A percentile compares a stretch with the other conserved stretches of the same genome.
Evolutionary conservation across 805 yeast genomes (phyloP).

Genomic region (Spathaspora boniae): DNA sequence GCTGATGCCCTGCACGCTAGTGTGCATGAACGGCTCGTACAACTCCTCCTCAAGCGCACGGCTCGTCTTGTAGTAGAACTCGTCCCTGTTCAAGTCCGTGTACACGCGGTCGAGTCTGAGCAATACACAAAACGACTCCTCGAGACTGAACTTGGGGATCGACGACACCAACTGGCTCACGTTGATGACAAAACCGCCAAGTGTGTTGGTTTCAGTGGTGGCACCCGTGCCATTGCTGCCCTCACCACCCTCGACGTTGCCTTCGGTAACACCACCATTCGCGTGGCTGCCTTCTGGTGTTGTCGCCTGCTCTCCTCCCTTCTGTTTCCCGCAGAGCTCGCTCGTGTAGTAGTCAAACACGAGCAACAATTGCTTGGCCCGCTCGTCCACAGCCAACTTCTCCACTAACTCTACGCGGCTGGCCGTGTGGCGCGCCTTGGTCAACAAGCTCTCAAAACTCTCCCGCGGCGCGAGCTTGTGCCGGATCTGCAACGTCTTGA

Average conservation of each 20-base stretch:
- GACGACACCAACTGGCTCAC: constrained; percentile 13
- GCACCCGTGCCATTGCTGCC: background rate
- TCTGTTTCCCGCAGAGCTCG: constrained; percentile 13
- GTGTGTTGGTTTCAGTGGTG: background rate
- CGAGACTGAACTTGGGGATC: constrained; percentile 18
- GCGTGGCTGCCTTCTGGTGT: background rate
- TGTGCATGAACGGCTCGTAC: constrained; percentile 25
- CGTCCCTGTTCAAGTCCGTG: constrained; percentile 24
- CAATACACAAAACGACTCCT: constrained; percentile 31
- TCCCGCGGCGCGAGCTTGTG: constrained; percentile 26
- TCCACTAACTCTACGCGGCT: constrained; percentile 16
- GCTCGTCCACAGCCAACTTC: constrained; percentile 14
- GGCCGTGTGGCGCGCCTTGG: constrained; percentile 18
- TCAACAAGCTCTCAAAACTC: constrained; percentile 26
- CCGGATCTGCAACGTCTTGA: constrained; percentile 29
- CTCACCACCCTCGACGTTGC: background rate
- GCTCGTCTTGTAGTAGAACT: constrained; percentile 32
- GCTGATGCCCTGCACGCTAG: constrained; percentile 35
- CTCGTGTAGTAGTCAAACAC: constrained; percentile 30
- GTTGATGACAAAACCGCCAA: constrained; percentile 6
- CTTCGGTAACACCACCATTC: background rate
- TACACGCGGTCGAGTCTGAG: constrained; percentile 29
- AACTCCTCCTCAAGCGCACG: constrained; percentile 35
- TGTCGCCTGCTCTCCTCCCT: no score
- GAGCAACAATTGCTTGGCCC: constrained; percentile 22